Percentiles rank a stretch among this genome's conserved stretches.
phyloP scores from a whole-genome alignment of 495 filamentous ascomycete genomes.

The Aspergillus bridgeri region DNA sequence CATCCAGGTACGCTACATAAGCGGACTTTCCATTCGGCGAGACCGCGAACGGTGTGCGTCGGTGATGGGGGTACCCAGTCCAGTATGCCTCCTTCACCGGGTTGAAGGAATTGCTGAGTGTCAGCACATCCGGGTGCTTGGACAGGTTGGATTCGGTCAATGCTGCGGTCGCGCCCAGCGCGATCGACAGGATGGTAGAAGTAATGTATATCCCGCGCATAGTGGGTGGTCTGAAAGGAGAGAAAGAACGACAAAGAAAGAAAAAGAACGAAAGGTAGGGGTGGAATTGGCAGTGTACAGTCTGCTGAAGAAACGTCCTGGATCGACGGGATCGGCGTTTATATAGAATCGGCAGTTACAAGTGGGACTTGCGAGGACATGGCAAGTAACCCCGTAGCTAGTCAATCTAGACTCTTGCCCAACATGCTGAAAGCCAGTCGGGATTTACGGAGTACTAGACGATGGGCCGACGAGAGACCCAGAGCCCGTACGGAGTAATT shows the following conservation, averaged over 20 bases:
- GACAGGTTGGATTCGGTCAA: slow-evolving; percentile 30
- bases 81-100: slow-evolving; percentile 52
- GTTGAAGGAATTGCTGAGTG: slow-evolving; percentile 40
- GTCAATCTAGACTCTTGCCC: not conserved
- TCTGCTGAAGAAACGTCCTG: not conserved
- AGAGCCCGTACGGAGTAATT: not conserved
- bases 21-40: slow-evolving; percentile 51
- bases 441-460: too few species aligned
- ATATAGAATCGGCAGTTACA: not conserved
- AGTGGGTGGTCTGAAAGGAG: slow-evolving; percentile 5
- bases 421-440: not conserved
- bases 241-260: not conserved
- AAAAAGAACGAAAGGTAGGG: not conserved
- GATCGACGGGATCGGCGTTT: not conserved
- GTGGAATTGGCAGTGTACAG: not conserved
- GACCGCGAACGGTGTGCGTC: slow-evolving; percentile 50
- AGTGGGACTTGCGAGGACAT: not conserved
- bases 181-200: slow-evolving; percentile 27
- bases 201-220: slow-evolving; percentile 29
- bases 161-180: slow-evolving; percentile 25
- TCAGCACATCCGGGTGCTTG: slow-evolving; percentile 41
- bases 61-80: slow-evolving; percentile 51
- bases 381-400: not conserved
- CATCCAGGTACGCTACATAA: slow-evolving; percentile 50
- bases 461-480: not conserved